Evolutionary conservation across 192 early-diverging fungal genomes (phyloP), one percentile per base, ranked within the genome.

Genomic region (Coemansia sp.): DNA sequence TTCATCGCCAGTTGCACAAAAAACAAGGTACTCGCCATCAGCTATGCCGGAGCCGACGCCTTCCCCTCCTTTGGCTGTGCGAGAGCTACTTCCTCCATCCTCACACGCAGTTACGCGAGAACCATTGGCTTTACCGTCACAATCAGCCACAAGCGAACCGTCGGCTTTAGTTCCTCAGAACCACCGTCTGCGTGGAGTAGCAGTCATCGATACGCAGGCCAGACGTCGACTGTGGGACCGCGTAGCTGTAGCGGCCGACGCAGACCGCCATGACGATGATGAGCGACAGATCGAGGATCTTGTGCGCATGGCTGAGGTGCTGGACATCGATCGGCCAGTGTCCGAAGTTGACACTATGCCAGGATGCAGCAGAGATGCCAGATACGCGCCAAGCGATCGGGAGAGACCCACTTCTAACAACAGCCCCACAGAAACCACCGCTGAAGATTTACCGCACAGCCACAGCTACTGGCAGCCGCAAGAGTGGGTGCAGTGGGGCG

Each of bases 401-500:
- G 11, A 53, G 29, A 29, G 29, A 9, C 54, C 32, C 10, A 5
- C 62, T 7, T 45, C 42, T 13, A 17, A 45, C 11, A 40, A 13
- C 38, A 40, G 38, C 38, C 11, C 38, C 38, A 45, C 38, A 40
- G 9, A 40, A 7, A 29, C 29, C 29, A 17, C 14, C 42, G 42
- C 7, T 45, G 23, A 13, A 40, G 38, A 1, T 40, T 13, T 14
- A 8, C 32, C 1, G 5, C 33, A 33, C 53, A 4, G n/a, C 53
- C 11, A 29, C 40, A 43, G 63, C 50, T n/a, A 23, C 52, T 79
- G 76, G 76, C 22, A 23, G 5, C 40, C 32, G 9, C 55, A 41
- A 50, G 77, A 80, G 48, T 80, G 77, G 77, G 40, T 59, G 36
- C 69, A 29, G 40, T 80, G 77, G 77, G 71, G 49, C 49, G 43